Base-by-base conservation (phyloP, 345 rosid species). In the Xanthoceras sorbifolium region DNA sequence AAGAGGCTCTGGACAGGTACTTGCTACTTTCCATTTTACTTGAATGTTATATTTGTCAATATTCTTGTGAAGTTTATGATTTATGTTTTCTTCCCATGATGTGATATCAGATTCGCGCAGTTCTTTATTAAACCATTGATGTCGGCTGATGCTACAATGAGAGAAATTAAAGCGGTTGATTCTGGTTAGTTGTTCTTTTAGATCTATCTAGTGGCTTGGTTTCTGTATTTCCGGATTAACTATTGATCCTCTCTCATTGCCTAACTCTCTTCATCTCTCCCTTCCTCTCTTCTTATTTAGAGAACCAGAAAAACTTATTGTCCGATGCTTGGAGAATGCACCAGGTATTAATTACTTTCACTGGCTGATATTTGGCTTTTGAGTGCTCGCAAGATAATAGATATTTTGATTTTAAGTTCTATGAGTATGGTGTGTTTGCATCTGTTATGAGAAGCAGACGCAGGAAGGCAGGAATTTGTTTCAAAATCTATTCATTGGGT, bases 81-180 rank as follows among this genome's bases (percentile, higher is more conserved):
- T 73, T 32, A 29, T 72, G 60, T 77, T 67, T 50, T 42, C 85
- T 85, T 75, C 70, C 50, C 76, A 60, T 77, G 50, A 60, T 55
- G 70, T 72, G 14, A 23, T 64, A 67, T 65, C 91, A 95, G 99
- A 81, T 95, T 93, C 66, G 90, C 94, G 0, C 98, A 93, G 77
- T 93, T 95, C 86, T 95, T 95, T 80, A 85, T 93, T 63, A 92
- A 89, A 72, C 99, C 98, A 55, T 84, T 95, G 82, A 92, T 95
- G 94, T 89, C 98, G 10, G 91, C 93, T 73, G 99, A 95, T 71
- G 99, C 99, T 57, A 93, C 98, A 26, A 89, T 28, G 66, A 90
- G 99, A 85, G 98, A 95, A 81, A 92, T 93, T 31, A 95, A 90
- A 82, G 97, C 97, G 6, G 97, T 95, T 73, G 99, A 93, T 84